Evolutionary conservation across 345 rosid species (phyloP).

Genomic region (Psidium friedrichsthalianum): DNA sequence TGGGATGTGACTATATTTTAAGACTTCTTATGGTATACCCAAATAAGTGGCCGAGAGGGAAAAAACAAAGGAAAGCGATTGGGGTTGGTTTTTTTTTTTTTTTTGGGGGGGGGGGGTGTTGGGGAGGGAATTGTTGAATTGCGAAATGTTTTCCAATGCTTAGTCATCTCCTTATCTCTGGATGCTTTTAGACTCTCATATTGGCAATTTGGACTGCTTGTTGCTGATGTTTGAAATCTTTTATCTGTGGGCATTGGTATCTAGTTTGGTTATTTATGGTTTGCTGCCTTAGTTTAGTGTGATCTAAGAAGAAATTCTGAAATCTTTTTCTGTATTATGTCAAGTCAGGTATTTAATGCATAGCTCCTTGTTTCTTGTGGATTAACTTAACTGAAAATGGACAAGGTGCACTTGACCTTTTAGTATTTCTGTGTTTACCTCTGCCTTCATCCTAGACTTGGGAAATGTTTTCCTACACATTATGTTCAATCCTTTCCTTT

Average conservation of each 20-base stretch:
- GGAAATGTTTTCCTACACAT: too few relatives aligned
- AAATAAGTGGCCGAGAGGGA: background rate
- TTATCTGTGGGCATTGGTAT: background rate
- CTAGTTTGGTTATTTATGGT: background rate
- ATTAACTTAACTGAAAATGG: background rate
- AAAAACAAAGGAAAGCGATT: too few relatives aligned
- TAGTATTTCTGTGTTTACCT: background rate
- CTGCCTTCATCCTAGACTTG: background rate
- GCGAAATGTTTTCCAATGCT: background rate
- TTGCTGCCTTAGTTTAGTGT: background rate
- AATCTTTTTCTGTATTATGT: background rate
- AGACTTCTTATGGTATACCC: background rate
- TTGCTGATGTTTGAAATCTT: background rate
- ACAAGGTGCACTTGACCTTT: background rate
- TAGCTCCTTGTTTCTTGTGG: background rate
- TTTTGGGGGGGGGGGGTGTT: too few relatives aligned
- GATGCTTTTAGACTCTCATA: background rate
- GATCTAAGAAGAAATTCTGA: background rate
- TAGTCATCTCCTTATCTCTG: too few relatives aligned
- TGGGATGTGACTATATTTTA: background rate
- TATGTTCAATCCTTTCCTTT: too few relatives aligned
- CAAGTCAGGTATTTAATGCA: background rate
- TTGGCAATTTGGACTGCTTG: background rate
- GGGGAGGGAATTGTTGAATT: background rate
- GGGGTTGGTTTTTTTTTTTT: too few relatives aligned